Evolutionary conservation across 2,329 filamentous ascomycete genomes (phyloP), one percentile per base, ranked within the genome.

Genomic region (Talaromyces rugulosus): DNA sequence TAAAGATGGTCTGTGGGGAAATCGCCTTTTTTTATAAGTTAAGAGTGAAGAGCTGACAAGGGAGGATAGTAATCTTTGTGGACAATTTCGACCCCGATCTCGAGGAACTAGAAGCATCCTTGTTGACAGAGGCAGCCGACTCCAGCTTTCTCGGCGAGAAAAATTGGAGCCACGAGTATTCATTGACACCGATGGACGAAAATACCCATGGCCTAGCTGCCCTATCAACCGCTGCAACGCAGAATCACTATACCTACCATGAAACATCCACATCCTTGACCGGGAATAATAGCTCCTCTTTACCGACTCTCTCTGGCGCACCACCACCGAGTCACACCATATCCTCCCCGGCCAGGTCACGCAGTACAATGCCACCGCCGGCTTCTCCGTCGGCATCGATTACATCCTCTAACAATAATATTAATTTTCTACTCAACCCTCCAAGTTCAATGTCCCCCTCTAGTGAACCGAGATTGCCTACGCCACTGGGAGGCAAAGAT

Each of bases 51-150:
- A 36, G 36, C 51, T 47, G 28, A 18, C 61, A 51, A 51, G 28
- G 28, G 12, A 28, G 11, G 30, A 63, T 68, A 83, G 84, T 88
- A 50, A 85, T 83, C 6, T 88, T 88, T 67, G 80, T 86, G 67
- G 82, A 87, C 68, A 85, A 85, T 62, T 83, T 81, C 44, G 85
- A 88, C 68, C 85, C 85, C 2, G 87, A 85, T 69, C 81, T 84
- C 30, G 83, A 86, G 60, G 77, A 81, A 57, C 68, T 79, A 14
- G 75, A 76, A 50, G 66, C 70, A n/a, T 69, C 72, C 3, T 63
- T 77, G 14, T 65, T 66, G 51, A 72, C 74, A 44, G 70, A 72
- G 1, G 70, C 73, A 40, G 71, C 69, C 1, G 66, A 70, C 52
- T 66, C 71, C 23, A 66, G 69, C 5, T 72, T 71, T 55, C 67